Evolutionary conservation across 768 basidiomycete species (phyloP), one percentile per base, ranked within the genome.

Genomic region (Pleurotus tuoliensis): DNA sequence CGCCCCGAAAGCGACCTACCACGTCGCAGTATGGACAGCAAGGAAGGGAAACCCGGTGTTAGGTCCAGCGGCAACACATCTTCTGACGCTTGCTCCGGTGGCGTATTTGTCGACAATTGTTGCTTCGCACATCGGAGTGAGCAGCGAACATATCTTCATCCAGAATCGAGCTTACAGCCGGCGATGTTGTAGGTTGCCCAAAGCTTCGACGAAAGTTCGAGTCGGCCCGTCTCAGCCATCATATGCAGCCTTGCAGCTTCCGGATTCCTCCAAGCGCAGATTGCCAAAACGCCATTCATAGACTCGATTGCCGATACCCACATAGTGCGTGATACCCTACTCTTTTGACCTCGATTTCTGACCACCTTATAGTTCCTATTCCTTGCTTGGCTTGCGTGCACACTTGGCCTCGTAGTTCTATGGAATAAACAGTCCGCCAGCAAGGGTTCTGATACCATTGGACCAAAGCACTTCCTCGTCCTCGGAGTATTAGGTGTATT

Each of bases 1-100:
- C 47, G 75, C 83, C 25, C 86, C 90, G 1, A 79, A 82, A 61
- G 76, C 82, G n/a, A 81, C 82, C 4, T 88, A 90, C 62, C 89
- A 83, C 82, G 70, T 81, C 18, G 80, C 83, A 30, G 78, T 81
- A 20, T 79, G 76, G 70, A 83, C 86, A 8, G 79, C 82, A 27
- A 78, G 85, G 60, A 67, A 70, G 62, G 72, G 71, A 22, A 75
- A 81, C 59, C 78, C 84, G 12, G 57, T 83, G 12, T 69, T 76
- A 62, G 89, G 89, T 0, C 79, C 89, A 9, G 74, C 82, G 13
- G 59, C 80, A 5, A 80, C 86, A 2, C 90, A 92, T 69, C 63
- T 71, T 7, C 50, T 66, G 25, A 81, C 86, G 11, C 69, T 90
- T 24, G 76, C 73, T 12, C 88, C 89, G 1, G 66, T 89, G 47